Percentiles rank a stretch among this genome's conserved stretches.
Evolutionary conservation across 352 stramenopile species (phyloP).

Genomic region (Pelagophyceae sp.): DNA sequence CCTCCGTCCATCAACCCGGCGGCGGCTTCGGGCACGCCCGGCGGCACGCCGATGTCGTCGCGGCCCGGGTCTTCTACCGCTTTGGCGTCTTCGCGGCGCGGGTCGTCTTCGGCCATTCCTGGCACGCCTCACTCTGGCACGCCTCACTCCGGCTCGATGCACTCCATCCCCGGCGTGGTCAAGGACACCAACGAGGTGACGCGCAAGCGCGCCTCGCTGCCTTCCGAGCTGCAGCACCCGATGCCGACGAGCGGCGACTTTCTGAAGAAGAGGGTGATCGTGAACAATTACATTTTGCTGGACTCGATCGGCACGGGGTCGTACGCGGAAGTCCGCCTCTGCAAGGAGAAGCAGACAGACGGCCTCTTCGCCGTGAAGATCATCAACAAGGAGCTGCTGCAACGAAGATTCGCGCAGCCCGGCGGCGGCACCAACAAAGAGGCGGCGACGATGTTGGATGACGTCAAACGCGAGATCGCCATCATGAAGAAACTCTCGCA

Average conservation of each 20-base stretch:
- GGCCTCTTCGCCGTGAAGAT: conserved; percentile 48
- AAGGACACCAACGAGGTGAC: conserved; percentile 42
- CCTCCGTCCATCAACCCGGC: neutral
- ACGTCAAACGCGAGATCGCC: conserved; percentile 69
- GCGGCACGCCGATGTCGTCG: neutral
- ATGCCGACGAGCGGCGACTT: conserved; percentile 35
- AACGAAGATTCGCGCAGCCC: neutral
- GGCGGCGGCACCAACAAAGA: neutral
- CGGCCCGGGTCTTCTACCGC: neutral
- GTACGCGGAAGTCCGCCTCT: conserved; percentile 56
- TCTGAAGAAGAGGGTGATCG: conserved; percentile 44
- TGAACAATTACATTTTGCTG: conserved; percentile 85
- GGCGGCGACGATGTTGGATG: conserved; percentile 35
- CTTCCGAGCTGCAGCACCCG: conserved; percentile 30
- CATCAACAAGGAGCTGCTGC: conserved; percentile 48
- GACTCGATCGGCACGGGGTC: conserved; percentile 66
- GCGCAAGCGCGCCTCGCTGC: conserved; percentile 38
- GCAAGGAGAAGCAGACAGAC: conserved; percentile 44
- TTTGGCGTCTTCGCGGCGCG: neutral
- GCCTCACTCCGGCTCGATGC: neutral
- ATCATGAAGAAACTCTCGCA: conserved; percentile 93
- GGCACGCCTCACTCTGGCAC: neutral
- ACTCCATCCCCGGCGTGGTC: conserved; percentile 16
- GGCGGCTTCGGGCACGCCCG: neutral
- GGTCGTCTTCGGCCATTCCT: neutral